Evolutionary conservation across 768 basidiomycete species (phyloP).

Genomic region (Aureoboletus auriporus): DNA sequence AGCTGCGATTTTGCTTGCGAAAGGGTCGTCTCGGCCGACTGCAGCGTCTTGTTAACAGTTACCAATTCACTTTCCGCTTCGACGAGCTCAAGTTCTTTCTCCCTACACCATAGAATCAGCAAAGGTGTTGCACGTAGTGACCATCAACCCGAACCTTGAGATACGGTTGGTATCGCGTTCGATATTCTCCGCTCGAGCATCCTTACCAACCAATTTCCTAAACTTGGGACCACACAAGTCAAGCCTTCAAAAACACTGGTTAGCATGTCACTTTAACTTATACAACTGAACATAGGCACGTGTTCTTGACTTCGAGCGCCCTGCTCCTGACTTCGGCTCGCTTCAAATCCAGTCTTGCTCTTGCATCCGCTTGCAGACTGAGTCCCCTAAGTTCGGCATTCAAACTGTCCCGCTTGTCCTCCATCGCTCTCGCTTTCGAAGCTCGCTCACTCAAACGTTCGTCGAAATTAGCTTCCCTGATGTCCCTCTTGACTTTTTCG

Average conservation of each 20-base stretch:
- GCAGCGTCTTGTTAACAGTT: constrained; percentile 51
- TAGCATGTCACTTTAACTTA: neutral
- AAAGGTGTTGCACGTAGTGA: neutral
- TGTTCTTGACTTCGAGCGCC: constrained; percentile 59
- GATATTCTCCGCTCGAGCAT: constrained; percentile 60
- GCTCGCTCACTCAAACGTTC: constrained; percentile 53
- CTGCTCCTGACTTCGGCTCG: constrained; percentile 63
- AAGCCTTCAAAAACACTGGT: constrained; percentile 43
- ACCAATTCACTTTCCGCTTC: constrained; percentile 32
- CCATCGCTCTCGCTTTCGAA: constrained; percentile 51
- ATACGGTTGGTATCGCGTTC: constrained; percentile 67
- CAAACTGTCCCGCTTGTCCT: constrained; percentile 65
- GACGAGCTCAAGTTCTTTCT: constrained; percentile 59
- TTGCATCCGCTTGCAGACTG: constrained; percentile 73
- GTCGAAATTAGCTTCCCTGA: constrained; percentile 62
- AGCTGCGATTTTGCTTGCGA: constrained; percentile 58
- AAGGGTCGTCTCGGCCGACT: constrained; percentile 60
- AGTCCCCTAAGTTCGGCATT: constrained; percentile 67
- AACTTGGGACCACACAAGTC: constrained; percentile 58
- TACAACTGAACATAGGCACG: constrained; percentile 41
- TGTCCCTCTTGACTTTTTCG: constrained; percentile 54
- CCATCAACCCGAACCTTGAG: constrained; percentile 45
- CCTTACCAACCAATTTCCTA: constrained; percentile 58
- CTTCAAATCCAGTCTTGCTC: constrained; percentile 78
- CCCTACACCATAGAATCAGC: constrained; percentile 37